Base-by-base conservation (phyloP, 768 basidiomycete species). In the Tephrocybe sp. region DNA sequence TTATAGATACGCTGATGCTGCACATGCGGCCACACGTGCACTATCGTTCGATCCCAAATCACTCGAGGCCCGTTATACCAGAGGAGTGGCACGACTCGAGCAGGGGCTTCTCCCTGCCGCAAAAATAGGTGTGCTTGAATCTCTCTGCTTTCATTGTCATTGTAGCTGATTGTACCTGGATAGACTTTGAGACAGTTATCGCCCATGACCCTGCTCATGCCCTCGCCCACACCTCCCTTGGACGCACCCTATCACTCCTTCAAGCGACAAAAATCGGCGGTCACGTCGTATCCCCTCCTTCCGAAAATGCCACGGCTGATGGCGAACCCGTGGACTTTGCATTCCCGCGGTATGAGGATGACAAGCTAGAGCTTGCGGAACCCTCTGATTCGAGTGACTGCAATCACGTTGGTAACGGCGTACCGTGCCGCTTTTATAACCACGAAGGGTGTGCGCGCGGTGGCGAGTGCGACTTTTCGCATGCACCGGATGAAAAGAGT, bases 361-460 rank as follows among this genome's bases (percentile, higher is more conserved):
- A 69, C 2, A 57, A 65, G 5, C 51, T 67, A 4, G 74, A 75
- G 23, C 62, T 72, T 40, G 73, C 70, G 7, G 72, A 73, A 1
- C 67, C 72, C 8, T 80, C 78, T 0, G 82, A 83, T 60, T 78
- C 78, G 10, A 80, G 78, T 45, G 82, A 84, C 56, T 81, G 71
- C 53, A 65, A 68, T 33, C 81, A 82, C 51, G 60, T 58, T 1
- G 82, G 81, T 3, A 83, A 80, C 43, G 73, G 74, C 2, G 68
- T 73, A 2, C 75, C 81, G 0, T 85, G 83, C 61, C 70, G 75
- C 39, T 79, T 78, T 59, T 81, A 84, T 60, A 84, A 85, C 49
- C 80, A 76, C 51, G 67, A 71, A 15, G 78, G 77, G 0, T 83
- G 82, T 58, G 61, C 51, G 9, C 66, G 71, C 3, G 78, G 80